Evolutionary conservation across 306 rosid species (phyloP).

Genomic region (Castanopsis chinensis): DNA sequence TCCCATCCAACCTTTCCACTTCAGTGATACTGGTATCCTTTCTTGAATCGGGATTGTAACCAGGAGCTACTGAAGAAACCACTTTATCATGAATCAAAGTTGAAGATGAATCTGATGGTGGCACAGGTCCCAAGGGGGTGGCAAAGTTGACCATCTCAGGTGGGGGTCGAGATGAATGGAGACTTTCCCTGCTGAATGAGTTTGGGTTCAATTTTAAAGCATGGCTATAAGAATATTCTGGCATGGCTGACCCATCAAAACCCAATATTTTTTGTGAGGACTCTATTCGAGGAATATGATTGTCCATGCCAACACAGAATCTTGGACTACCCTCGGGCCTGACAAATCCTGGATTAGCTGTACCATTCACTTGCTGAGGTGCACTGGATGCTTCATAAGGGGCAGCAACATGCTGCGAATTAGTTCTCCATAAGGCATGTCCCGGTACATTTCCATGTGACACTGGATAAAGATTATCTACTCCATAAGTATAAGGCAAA

Average conservation of each 20-base stretch:
- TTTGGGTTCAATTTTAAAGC: slow-evolving; percentile 45
- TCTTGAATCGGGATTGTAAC: slow-evolving; percentile 18
- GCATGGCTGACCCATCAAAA: slow-evolving; percentile 49
- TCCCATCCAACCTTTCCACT: slow-evolving; percentile 35
- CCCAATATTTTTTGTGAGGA: slow-evolving; percentile 61
- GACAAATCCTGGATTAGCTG: slow-evolving; percentile 52
- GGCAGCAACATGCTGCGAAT: slow-evolving; percentile 52
- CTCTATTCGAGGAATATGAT: slow-evolving; percentile 66
- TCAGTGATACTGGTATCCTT: slow-evolving; percentile 24
- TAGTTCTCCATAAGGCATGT: slow-evolving; percentile 62
- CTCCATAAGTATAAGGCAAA: slow-evolving; percentile 55
- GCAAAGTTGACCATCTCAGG: slow-evolving; percentile 31
- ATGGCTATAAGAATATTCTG: slow-evolving; percentile 52
- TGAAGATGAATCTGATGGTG: slow-evolving; percentile 37
- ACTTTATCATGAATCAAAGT: slow-evolving; percentile 29
- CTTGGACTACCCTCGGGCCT: slow-evolving; percentile 72
- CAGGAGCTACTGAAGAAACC: slow-evolving; percentile 20
- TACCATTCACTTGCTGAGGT: slow-evolving; percentile 54
- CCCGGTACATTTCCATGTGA: slow-evolving; percentile 60
- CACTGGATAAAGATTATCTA: slow-evolving; percentile 52
- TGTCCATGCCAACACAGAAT: slow-evolving; percentile 50
- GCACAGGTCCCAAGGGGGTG: slow-evolving; percentile 31
- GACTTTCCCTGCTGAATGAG: slow-evolving; percentile 49
- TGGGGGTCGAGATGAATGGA: slow-evolving; percentile 30
- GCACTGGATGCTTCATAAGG: slow-evolving; percentile 57